Evolutionary conservation across 1,139 yeast species (phyloP).

Genomic region (Blastobotrys buckinghamii): DNA sequence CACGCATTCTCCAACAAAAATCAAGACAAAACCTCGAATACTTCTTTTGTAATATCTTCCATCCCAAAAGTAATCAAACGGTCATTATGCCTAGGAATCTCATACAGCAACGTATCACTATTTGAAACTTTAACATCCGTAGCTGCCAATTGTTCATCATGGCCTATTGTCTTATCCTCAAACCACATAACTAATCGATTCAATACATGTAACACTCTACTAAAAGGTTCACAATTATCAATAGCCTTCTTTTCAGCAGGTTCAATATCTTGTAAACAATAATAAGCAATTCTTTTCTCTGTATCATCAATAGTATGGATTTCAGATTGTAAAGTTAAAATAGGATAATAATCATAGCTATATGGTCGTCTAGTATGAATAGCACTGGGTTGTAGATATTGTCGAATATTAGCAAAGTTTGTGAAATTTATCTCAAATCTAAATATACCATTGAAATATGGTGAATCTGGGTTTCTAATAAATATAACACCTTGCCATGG

Average conservation of each 20-base stretch:
- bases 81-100: slow-evolving; percentile 2
- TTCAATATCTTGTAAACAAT: slow-evolving; percentile 13
- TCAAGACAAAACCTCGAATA: neutral
- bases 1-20: no score
- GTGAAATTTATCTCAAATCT: slow-evolving; percentile 14
- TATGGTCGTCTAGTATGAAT: slow-evolving; percentile 3
- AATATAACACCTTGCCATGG: slow-evolving; percentile 18
- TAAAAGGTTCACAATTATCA: slow-evolving; percentile 9
- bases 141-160: slow-evolving; percentile 13
- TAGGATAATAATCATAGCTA: slow-evolving; percentile 13
- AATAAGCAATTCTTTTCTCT: slow-evolving; percentile 13
- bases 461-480: slow-evolving; percentile 11
- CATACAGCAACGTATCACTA: slow-evolving; percentile 15
- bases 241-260: slow-evolving; percentile 2
- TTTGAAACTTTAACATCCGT: slow-evolving; percentile 14
- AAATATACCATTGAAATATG: slow-evolving; percentile 14
- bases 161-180: slow-evolving; percentile 1
- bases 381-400: slow-evolving; percentile 11
- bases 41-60: neutral
- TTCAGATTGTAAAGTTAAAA: slow-evolving; percentile 12
- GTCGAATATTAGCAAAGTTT: slow-evolving; percentile 11
- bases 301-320: slow-evolving; percentile 9
- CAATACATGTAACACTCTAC: slow-evolving; percentile 13
- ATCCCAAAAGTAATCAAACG: slow-evolving; percentile 9
- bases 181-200: slow-evolving; percentile 14